Conservation (phyloP, 2,329 filamentous ascomycete species). For the Parasarocladium wereldwijsianum region DNA sequence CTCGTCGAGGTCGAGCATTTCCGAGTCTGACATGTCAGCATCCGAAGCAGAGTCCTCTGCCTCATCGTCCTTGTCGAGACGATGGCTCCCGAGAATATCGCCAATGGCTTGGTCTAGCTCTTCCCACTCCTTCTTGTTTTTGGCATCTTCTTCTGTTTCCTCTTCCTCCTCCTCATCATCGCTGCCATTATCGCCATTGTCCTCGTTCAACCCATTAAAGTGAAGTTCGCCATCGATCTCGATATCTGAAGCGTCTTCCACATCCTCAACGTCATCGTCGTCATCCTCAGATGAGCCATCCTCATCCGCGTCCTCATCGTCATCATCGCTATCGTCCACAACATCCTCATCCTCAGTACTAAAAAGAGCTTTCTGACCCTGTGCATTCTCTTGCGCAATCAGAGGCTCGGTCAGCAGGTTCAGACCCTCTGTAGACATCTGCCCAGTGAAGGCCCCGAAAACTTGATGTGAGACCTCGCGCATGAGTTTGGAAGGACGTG, state of each 20-base stretch:
- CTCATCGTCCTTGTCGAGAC: slow-evolving; percentile 41
- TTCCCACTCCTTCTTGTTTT: slow-evolving; percentile 27
- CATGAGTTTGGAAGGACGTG: slow-evolving; percentile 71
- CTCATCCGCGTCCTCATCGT: slow-evolving; percentile 22
- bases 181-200: slow-evolving; percentile 24
- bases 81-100: slow-evolving; percentile 60
- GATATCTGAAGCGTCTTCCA: slow-evolving; percentile 26
- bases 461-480: slow-evolving; percentile 78
- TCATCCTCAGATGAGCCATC: slow-evolving; percentile 1
- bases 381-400: slow-evolving; percentile 61
- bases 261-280: slow-evolving; percentile 11
- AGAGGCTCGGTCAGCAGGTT: slow-evolving; percentile 54
- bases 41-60: slow-evolving; percentile 45
- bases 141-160: slow-evolving; percentile 24
- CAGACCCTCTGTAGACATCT: slow-evolving; percentile 60
- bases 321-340: slow-evolving; percentile 28
- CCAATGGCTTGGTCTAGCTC: slow-evolving; percentile 62
- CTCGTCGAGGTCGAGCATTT: slow-evolving; percentile 81
- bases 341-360: slow-evolving; percentile 49
- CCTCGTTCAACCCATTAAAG: slow-evolving; percentile 25
- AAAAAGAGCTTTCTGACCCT: slow-evolving; percentile 79
- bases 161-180: slow-evolving; percentile 27
- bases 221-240: slow-evolving; percentile 37
- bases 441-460: slow-evolving; percentile 65
- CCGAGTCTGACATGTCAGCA: slow-evolving; percentile 84